Base-by-base conservation (phyloP, 345 rosid species). In the Nasturtium officinale region DNA sequence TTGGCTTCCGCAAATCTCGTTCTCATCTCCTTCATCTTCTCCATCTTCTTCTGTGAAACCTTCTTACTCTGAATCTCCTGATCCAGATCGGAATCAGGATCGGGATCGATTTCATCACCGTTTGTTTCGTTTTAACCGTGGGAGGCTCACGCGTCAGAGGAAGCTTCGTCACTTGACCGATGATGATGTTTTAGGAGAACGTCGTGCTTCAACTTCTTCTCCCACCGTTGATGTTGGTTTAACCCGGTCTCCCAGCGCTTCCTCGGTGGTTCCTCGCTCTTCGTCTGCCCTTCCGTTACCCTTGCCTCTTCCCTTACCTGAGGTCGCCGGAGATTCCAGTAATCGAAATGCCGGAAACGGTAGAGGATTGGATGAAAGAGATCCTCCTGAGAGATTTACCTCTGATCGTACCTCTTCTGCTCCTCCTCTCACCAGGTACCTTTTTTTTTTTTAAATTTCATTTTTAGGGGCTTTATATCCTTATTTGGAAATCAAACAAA, bases 1-100 rank as follows among this genome's bases (percentile, higher is more conserved):
- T 75, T 93, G 97, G 93, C 83, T 86, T 70, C 84, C 74, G 29
- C 86, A 76, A 79, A 55, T 85, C 65, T 83, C 90, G 58, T 82
- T 78, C 65, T 78, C 90, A 8, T 79, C 89, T 10, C 76, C 82
- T 40, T 78, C 90, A 8, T 79, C 89, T 10, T 77, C 82, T 40
- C 46, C 68, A 15, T 51, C 80, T 32, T 32, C 70, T 54, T 33
- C 71, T 45, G 52, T 61, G 10, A 73, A 78, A 68, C 32, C 79
- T 20, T 54, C 74, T 0, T 69, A 83, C 48, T 65, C 72, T 54
- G 61, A 80, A 32, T 62, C 87, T 38, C 21, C 63, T 12, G 38
- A 63, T 54, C 67, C 46, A 13, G 52, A 56, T 45, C 77, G 68
- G 26, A 20, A n/a, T 53, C 69, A 45, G 63, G 53, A 51, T 35